Evolutionary conservation across 2,329 filamentous ascomycete genomes (phyloP).

Genomic region (Dactylellina haptotyla): DNA sequence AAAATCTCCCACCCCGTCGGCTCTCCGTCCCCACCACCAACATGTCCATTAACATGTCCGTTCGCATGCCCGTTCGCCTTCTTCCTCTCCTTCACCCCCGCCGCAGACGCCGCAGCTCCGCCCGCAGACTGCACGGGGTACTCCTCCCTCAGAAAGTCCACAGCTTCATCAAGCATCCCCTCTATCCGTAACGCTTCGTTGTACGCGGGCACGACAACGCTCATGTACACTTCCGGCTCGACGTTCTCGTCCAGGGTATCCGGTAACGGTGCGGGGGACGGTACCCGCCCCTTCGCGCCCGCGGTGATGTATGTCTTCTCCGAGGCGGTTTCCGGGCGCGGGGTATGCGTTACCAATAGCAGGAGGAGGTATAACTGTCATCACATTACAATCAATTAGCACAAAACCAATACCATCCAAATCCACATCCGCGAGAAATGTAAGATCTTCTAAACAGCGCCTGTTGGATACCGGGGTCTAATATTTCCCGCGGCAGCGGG

Average conservation of each 20-base stretch:
- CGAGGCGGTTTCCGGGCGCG: constrained; percentile 75
- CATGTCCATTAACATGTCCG: constrained; percentile 55
- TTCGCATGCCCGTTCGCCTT: constrained; percentile 11
- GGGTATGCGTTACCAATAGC: constrained; percentile 81
- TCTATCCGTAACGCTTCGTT: constrained; percentile 87
- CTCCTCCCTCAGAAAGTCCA: constrained; percentile 73
- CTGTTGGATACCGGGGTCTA: too few relatives aligned
- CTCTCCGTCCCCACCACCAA: constrained; percentile 57
- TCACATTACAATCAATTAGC: background rate
- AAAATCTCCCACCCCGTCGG: constrained; percentile 86
- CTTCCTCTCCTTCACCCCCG: background rate
- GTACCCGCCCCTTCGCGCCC: constrained; percentile 64
- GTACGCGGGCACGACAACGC: constrained; percentile 92
- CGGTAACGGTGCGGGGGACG: constrained; percentile 59
- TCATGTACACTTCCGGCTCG: constrained; percentile 77
- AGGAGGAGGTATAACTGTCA: constrained; percentile 62
- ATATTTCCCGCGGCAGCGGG: background rate
- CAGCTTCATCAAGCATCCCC: constrained; percentile 88
- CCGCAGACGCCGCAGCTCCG: background rate
- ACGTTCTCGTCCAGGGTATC: constrained; percentile 62
- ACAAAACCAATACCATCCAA: background rate
- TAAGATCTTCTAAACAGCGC: too few relatives aligned
- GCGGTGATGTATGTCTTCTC: constrained; percentile 89
- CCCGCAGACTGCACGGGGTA: constrained; percentile 14
- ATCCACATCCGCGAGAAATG: background rate